Percentiles rank a stretch among this genome's conserved stretches.
These are phyloP conservation scores for Posidonia oceanica DNA, from an alignment of 116 monocot genomes.

Conservation along the genomic window DNA sequence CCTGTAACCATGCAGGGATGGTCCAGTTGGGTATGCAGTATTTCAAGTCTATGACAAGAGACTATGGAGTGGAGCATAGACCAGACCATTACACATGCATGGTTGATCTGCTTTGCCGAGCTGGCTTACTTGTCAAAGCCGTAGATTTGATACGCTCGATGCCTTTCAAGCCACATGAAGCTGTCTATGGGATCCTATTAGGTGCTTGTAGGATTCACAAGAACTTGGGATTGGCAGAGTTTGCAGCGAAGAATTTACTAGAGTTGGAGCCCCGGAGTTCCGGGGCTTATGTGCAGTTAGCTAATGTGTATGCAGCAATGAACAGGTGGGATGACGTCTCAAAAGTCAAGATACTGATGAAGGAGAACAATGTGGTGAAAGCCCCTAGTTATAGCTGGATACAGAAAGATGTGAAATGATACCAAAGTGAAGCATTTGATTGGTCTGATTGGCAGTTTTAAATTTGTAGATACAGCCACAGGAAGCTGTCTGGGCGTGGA, in stretches of 20 bases:
- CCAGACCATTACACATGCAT: conserved; percentile 59
- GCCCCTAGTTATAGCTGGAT: conserved; percentile 77
- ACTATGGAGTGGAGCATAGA: conserved; percentile 27
- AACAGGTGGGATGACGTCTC: conserved; percentile 48
- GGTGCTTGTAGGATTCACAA: conserved; percentile 46
- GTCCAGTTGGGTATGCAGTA: conserved; percentile 26
- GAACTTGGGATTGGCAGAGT: conserved; percentile 48
- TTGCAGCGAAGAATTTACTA: conserved; percentile 43
- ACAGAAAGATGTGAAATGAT: no score
- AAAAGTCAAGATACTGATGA: conserved; percentile 54
- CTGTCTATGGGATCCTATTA: conserved; percentile 48
- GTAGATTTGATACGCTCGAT: conserved; percentile 38
- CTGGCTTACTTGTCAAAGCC: conserved; percentile 39
- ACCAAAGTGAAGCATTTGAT: no score
- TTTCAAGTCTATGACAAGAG: conserved; percentile 39
- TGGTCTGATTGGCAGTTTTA: no score
- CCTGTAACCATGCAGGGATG: conserved; percentile 56
- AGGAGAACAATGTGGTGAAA: conserved; percentile 42
- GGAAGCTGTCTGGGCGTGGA: no score
- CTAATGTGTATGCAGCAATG: conserved; percentile 54
- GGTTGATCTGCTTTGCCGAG: conserved; percentile 57
- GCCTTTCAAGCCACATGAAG: conserved; percentile 34
- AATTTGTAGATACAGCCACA: no score
- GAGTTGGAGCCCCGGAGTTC: conserved; percentile 49
- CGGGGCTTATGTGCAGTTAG: conserved; percentile 68